These are phyloP conservation scores for Phlyctochytrium arcticum DNA, from an alignment of 192 early-diverging fungal species.

Conservation along the genomic window DNA sequence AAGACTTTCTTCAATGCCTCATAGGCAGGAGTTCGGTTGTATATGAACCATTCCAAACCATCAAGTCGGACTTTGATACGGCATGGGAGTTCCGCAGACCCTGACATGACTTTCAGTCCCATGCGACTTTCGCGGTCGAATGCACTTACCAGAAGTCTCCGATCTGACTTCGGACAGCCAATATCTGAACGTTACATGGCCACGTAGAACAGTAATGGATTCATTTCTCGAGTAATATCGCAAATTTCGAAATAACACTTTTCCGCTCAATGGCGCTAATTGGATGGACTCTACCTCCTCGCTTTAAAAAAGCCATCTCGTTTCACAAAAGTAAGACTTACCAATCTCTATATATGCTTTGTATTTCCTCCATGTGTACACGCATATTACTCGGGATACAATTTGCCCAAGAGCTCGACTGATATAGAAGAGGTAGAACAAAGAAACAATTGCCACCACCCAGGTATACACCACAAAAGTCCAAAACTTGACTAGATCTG, in stretches of 20 bases:
- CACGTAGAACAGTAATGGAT: conserved; percentile 64
- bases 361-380: conserved; percentile 66
- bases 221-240: conserved; percentile 68
- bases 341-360: conserved; percentile 69
- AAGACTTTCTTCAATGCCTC: conserved; percentile 40
- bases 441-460: conserved; percentile 58
- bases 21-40: conserved; percentile 72
- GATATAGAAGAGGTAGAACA: conserved; percentile 74
- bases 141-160: too few relatives aligned
- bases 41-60: conserved; percentile 78
- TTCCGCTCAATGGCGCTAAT: conserved; percentile 65
- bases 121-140: too few relatives aligned
- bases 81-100: conserved; percentile 28
- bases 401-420: conserved; percentile 59
- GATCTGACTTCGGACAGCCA: conserved; percentile 63
- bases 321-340: conserved; percentile 23
- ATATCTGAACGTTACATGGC: conserved; percentile 68
- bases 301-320: not conserved
- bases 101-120: too few relatives aligned
- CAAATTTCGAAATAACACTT: conserved; percentile 74
- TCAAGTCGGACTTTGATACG: conserved; percentile 63
- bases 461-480: conserved; percentile 64
- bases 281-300: conserved; percentile 56
- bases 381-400: conserved; percentile 55
- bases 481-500: conserved; percentile 42